phyloP scores from a whole-genome alignment of 129 eudicot genomes.

The Heracleum sosnowskyi region DNA sequence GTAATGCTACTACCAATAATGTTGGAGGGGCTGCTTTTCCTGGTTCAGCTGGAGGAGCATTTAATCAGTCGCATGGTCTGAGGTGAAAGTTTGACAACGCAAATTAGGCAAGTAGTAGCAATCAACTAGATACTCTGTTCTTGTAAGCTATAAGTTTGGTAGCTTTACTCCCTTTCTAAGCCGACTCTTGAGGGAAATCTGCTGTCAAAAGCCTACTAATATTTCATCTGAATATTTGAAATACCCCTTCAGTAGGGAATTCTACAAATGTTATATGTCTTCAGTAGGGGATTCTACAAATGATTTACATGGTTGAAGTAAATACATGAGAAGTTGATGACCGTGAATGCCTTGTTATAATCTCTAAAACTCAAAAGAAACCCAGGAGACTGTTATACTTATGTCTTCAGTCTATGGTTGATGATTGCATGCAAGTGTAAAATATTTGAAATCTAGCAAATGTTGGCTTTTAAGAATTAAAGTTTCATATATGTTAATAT shows the following conservation, averaged over 20 bases:
- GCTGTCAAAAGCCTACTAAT: background rate
- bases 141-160: background rate
- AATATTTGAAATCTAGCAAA: background rate
- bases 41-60: constrained; percentile 31
- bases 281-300: background rate
- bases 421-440: background rate
- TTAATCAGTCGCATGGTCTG: constrained; percentile 14
- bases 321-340: background rate
- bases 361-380: background rate
- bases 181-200: background rate
- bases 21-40: constrained; percentile 3
- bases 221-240: background rate
- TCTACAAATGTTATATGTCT: background rate
- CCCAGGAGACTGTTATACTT: too few relatives aligned
- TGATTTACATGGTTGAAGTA: background rate
- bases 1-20: constrained; percentile 14
- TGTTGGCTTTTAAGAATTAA: too few relatives aligned
- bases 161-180: background rate
- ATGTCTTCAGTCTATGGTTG: too few relatives aligned
- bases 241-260: background rate
- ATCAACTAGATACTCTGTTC: background rate
- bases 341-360: background rate
- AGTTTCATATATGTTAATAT: too few relatives aligned
- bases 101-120: constrained; percentile 16
- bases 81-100: constrained; percentile 9